Base-by-base conservation (phyloP, 306 rosid species). In the Morella rubra region DNA sequence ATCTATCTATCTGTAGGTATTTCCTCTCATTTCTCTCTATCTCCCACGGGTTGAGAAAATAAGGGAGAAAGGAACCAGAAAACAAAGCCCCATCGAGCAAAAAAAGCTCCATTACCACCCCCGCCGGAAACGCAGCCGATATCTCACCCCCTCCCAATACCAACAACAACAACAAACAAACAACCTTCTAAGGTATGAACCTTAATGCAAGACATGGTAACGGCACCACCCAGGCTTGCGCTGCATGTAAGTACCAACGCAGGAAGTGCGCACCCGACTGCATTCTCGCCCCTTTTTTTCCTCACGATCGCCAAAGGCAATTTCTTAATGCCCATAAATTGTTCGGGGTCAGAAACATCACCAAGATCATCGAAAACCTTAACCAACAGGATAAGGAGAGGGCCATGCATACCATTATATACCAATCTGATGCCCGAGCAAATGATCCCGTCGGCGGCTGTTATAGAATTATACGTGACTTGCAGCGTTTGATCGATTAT, bases 241-340 rank as follows among this genome's bases (percentile, higher is more conserved):
- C 97, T 51, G 95, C 96, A 0, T 94, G 98, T 49, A 92, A 89
- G 10, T 87, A 85, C 83, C 97, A 89, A 54, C 95, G 97, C 16
- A 81, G 89, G 22, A 94, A 88, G 81, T 94, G 98, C 58, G 88
- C 91, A 0, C 78, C 96, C 0, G 81, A 86, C 60, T 94, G 98
- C 77, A 76, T 88, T 54, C 89, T 94, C 3, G 95, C 98, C 40
- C 96, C 98, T 5, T 94, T 81, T 59, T 94, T 94, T 44, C 95
- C 98, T 68, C 95, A 81, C 83, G 83, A 89, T 71, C 86, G 86
- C 37, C 91, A 83, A 12, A 79, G 76, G 0, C 96, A 92, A 53
- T 94, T 94, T 60, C 76, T 82, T 0, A 88, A 89, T 24, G 97
- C 96, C 0, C 98, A 87, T 59, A 87, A 85, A 65, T 76, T 94